Conservation (phyloP, 2,329 filamentous ascomycete species). For the Colletotrichum truncatum region DNA sequence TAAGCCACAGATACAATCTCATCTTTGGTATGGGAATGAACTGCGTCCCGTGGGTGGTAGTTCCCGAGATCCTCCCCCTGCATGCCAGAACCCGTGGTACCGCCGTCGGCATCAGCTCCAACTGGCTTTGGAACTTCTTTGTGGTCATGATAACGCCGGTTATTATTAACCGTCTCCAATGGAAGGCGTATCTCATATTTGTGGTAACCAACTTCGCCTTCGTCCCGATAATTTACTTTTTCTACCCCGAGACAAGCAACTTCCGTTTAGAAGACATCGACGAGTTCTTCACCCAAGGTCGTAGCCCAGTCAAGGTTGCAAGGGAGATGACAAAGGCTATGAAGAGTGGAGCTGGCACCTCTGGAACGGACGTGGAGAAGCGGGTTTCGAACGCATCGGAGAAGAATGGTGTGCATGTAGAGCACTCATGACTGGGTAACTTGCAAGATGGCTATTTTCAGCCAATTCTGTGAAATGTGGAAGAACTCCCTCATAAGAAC, state of each 20-base stretch:
- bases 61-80: slow-evolving; percentile 46
- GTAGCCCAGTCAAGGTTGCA: slow-evolving; percentile 29
- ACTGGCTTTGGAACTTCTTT: slow-evolving; percentile 47
- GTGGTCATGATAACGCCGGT: slow-evolving; percentile 62
- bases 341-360: neutral
- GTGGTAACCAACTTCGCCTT: slow-evolving; percentile 56
- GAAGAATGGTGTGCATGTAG: neutral
- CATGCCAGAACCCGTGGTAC: slow-evolving; percentile 42
- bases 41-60: slow-evolving; percentile 48
- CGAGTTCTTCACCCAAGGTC: slow-evolving; percentile 47
- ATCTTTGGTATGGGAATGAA: slow-evolving; percentile 37
- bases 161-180: slow-evolving; percentile 54
- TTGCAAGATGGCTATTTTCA: neutral
- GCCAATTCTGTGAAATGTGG: too few relatives aligned
- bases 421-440: neutral
- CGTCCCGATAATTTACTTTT: slow-evolving; percentile 52
- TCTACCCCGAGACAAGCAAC: slow-evolving; percentile 62
- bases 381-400: neutral
- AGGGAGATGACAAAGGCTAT: slow-evolving; percentile 21
- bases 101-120: slow-evolving; percentile 42
- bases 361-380: neutral
- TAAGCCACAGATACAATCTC: slow-evolving; percentile 37
- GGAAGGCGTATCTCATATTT: slow-evolving; percentile 63
- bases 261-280: slow-evolving; percentile 62
- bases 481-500: too few relatives aligned